A percentile compares a stretch with the other conserved stretches of the same genome.
Conservation (phyloP, 345 rosid genomes). For the Iberis pinnata region DNA sequence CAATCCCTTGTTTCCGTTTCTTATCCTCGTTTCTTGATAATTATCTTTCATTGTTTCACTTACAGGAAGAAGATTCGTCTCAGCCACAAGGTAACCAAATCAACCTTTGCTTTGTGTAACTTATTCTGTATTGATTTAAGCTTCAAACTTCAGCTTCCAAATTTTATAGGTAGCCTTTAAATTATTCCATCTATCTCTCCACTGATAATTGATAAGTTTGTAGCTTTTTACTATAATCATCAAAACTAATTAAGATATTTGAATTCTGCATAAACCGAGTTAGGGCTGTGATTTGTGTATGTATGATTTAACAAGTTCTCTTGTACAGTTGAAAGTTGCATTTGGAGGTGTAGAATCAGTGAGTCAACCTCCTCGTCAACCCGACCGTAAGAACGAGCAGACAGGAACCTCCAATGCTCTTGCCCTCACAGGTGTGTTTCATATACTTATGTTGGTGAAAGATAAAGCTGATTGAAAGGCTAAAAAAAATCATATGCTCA, state of each 20-base stretch:
- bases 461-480: not conserved
- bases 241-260: not conserved
- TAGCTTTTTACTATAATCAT: not conserved
- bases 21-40: not conserved
- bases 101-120: not conserved
- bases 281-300: not conserved
- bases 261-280: not conserved
- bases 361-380: constrained; percentile 40
- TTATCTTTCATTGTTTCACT: not conserved
- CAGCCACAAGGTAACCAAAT: constrained; percentile 61
- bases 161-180: not conserved
- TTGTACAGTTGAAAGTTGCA: constrained; percentile 46
- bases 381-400: constrained; percentile 31
- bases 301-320: not conserved
- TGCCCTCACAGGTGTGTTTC: constrained; percentile 56
- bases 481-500: not conserved
- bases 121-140: not conserved
- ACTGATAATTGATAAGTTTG: not conserved
- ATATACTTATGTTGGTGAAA: not conserved
- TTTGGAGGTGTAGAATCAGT: constrained; percentile 48
- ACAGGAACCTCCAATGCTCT: constrained; percentile 48
- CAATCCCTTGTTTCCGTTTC: constrained; percentile 9
- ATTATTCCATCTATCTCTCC: no score
- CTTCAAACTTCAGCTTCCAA: constrained; percentile 8
- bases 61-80: constrained; percentile 79